Conservation (phyloP, 768 basidiomycete genomes). For the Lanmaoa rubissima region DNA sequence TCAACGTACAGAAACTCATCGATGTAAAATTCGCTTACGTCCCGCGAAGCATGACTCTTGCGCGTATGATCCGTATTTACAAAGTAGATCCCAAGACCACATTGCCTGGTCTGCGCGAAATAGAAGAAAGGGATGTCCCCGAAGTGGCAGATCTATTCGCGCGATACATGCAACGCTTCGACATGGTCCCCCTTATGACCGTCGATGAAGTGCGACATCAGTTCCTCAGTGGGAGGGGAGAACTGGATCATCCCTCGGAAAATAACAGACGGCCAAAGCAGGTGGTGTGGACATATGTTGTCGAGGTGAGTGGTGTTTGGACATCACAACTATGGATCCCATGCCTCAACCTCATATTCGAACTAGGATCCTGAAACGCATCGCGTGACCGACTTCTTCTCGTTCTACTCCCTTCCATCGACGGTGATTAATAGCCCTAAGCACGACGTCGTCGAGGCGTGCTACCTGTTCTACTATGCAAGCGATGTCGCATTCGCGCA, state of each 20-base stretch:
- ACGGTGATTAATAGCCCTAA: conserved; percentile 81
- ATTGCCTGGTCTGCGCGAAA: conserved; percentile 77
- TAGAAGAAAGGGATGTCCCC: conserved; percentile 75
- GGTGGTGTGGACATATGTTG: conserved; percentile 95
- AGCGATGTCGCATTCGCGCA: conserved; percentile 68
- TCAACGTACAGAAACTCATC: conserved; percentile 90
- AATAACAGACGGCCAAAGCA: conserved; percentile 61
- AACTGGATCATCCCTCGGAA: conserved; percentile 38
- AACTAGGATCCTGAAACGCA: conserved; percentile 75
- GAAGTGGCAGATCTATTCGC: conserved; percentile 68
- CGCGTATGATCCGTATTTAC: conserved; percentile 81
- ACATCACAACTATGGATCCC: background rate
- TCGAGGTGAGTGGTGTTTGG: conserved; percentile 61
- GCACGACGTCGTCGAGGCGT: conserved; percentile 78
- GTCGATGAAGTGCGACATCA: conserved; percentile 83
- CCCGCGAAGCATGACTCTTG: conserved; percentile 83
- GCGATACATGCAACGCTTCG: conserved; percentile 83
- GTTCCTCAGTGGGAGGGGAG: conserved; percentile 80
- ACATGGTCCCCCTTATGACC: conserved; percentile 72
- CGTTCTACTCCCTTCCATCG: conserved; percentile 95
- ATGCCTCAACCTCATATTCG: background rate
- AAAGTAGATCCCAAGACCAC: conserved; percentile 55
- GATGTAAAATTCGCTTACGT: conserved; percentile 88
- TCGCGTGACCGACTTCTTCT: conserved; percentile 92
- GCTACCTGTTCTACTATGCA: conserved; percentile 96